Evolutionary conservation across 306 rosid species (phyloP).

Genomic region (Cucumis hystrix): DNA sequence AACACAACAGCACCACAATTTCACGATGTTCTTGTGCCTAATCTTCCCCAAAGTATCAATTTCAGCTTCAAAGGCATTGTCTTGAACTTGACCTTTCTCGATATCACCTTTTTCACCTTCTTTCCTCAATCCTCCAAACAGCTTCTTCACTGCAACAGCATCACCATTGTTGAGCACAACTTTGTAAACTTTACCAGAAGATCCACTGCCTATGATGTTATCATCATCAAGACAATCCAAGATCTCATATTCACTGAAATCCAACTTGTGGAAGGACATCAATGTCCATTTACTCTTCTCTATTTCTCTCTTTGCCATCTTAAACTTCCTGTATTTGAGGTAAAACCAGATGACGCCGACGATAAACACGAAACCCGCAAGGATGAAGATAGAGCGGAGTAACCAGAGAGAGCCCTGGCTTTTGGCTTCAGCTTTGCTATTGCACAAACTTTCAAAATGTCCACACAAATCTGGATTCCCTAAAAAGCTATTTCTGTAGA

Average conservation of each 20-base stretch:
- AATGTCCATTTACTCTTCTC: slow-evolving; percentile 84
- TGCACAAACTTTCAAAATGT: slow-evolving; percentile 13
- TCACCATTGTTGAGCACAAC: slow-evolving; percentile 30
- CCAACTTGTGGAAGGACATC: slow-evolving; percentile 78
- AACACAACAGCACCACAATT: slow-evolving; percentile 71
- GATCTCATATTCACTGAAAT: slow-evolving; percentile 63
- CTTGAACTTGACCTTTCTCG: slow-evolving; percentile 26
- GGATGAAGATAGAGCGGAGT: background rate
- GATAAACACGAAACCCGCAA: slow-evolving; percentile 30
- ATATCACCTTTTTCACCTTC: slow-evolving; percentile 11
- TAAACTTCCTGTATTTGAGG: slow-evolving; percentile 4
- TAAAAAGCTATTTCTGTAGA: slow-evolving; percentile 34
- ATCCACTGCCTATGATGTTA: slow-evolving; percentile 74
- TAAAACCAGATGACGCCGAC: slow-evolving; percentile 33
- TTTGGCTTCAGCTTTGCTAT: background rate
- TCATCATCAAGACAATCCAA: slow-evolving; percentile 54
- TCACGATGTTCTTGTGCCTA: slow-evolving; percentile 74
- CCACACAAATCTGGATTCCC: slow-evolving; percentile 82
- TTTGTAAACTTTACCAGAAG: slow-evolving; percentile 78
- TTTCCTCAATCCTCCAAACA: slow-evolving; percentile 33
- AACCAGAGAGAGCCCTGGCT: slow-evolving; percentile 7
- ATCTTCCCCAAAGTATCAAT: slow-evolving; percentile 74
- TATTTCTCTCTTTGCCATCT: slow-evolving; percentile 36
- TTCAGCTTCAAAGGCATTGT: slow-evolving; percentile 45
- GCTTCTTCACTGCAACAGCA: slow-evolving; percentile 81